Evolutionary conservation across 2,329 filamentous ascomycete species (phyloP), one percentile per base, ranked within the genome.

Genomic region (Piedraia hortae): DNA sequence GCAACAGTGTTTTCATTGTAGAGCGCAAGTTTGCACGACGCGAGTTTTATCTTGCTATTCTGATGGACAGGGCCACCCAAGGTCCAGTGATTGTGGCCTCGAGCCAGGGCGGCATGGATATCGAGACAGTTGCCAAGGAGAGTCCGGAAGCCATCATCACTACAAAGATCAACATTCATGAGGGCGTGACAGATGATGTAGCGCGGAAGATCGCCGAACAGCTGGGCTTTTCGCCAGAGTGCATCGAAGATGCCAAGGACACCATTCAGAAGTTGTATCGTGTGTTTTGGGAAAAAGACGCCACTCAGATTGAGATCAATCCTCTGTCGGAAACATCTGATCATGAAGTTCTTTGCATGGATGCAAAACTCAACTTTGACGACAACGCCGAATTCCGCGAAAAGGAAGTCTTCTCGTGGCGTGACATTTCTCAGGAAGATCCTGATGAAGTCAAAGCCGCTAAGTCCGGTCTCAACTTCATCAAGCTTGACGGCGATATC

Each of bases 241-340:
- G 82, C 59, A 62, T 97, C 45, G 73, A 88, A 48, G 77, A 90
- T 30, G 85, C 80, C 45, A 88, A 77, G 58, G 66, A 75, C 45
- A 89, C 78, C 34, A 90, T 97, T 54, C 73, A 97, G 62, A 93
- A 91, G 57, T 68, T 97, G 33, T 97, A 97, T 70, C 71, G 77
- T 58, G 73, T 93, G 53, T 97, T 97, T 62, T 67, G 72, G 56
- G 85, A 97, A 59, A 88, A 77, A 56, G 85, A 97, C 51, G 75
- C 82, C 27, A 97, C 85, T 30, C 85, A 97, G 58, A 93, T 97
- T 44, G 85, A 97, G 58, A 97, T 97, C 59, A 97, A 97, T 63
- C 85, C 85, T 31, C 66, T 97, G 21, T 89, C 78, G 24, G 85
- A 97, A 62, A 97, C 85, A 31, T 88, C 74, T 24, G 85, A 97